A percentile compares a stretch with the other conserved stretches of the same genome.
These are phyloP conservation scores for Acacia acuminata DNA, from an alignment of 306 rosid genomes.

Conservation along the genomic window DNA sequence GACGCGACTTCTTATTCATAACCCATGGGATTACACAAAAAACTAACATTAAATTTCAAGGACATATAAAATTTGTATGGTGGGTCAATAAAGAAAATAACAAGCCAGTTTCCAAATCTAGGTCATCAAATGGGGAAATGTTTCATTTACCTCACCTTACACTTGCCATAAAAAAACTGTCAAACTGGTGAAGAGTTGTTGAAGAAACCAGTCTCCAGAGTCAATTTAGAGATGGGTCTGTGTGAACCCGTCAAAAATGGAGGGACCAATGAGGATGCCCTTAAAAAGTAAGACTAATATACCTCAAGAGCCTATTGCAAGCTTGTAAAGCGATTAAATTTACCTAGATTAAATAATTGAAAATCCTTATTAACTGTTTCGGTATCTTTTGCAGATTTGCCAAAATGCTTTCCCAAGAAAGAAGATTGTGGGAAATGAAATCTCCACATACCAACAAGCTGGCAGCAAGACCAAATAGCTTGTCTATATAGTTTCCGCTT, in stretches of 20 bases:
- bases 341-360: neutral
- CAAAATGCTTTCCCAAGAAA: constrained; percentile 66
- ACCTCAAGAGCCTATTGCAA: neutral
- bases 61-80: neutral
- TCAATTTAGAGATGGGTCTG: constrained; percentile 43
- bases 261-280: constrained; percentile 49
- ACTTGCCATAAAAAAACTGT: neutral
- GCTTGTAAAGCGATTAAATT: neutral
- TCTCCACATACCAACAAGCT: constrained; percentile 45
- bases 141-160: too few species aligned
- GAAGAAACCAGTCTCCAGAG: constrained; percentile 47
- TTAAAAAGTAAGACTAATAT: constrained; percentile 30
- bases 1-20: too few species aligned
- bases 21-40: too few species aligned
- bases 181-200: constrained; percentile 32
- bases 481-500: neutral
- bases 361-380: neutral
- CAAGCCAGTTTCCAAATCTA: too few species aligned
- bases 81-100: too few species aligned
- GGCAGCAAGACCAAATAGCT: constrained; percentile 15
- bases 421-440: constrained; percentile 47
- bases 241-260: constrained; percentile 29
- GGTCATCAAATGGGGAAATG: too few species aligned
- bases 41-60: constrained; percentile 34
- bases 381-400: too few species aligned